phyloP scores from a whole-genome alignment of 2,329 filamentous ascomycete genomes.

The Cytospora paraplurivora region DNA sequence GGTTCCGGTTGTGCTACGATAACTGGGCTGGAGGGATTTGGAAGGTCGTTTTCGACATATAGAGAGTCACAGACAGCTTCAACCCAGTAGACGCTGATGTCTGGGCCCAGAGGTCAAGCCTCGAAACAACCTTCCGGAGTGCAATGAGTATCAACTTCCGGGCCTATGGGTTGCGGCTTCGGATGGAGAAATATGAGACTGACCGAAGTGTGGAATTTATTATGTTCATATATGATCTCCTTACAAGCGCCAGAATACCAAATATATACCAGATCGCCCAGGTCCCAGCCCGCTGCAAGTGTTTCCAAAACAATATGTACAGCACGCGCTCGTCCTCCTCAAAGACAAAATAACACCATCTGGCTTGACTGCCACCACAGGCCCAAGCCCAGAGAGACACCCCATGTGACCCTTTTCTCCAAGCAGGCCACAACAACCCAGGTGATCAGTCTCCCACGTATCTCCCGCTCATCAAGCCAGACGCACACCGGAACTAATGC shows the following conservation, averaged over 20 bases:
- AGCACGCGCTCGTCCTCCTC: background rate
- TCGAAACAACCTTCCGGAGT: too few species aligned
- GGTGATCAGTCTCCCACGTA: background rate
- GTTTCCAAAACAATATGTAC: too few species aligned
- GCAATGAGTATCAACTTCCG: too few species aligned
- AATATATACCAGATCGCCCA: background rate
- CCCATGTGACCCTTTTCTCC: background rate
- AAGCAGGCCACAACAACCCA: background rate
- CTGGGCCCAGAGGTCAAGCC: constrained; percentile 3
- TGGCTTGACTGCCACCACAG: background rate
- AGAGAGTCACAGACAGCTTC: too few species aligned
- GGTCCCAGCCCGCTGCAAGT: too few species aligned
- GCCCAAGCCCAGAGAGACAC: background rate
- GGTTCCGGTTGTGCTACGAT: background rate
- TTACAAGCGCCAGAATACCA: background rate
- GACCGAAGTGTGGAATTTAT: too few species aligned
- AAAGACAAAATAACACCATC: background rate
- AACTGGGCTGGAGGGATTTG: background rate
- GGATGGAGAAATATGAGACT: background rate
- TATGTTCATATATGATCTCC: background rate
- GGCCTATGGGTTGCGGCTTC: too few species aligned
- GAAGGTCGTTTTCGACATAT: background rate
- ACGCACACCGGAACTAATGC: background rate
- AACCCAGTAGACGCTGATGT: too few species aligned
- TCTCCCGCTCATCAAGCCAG: background rate